These are phyloP conservation scores for Rugosomyces carneus DNA, from an alignment of 1,284 basidiomycete genomes.

Conservation along the genomic window DNA sequence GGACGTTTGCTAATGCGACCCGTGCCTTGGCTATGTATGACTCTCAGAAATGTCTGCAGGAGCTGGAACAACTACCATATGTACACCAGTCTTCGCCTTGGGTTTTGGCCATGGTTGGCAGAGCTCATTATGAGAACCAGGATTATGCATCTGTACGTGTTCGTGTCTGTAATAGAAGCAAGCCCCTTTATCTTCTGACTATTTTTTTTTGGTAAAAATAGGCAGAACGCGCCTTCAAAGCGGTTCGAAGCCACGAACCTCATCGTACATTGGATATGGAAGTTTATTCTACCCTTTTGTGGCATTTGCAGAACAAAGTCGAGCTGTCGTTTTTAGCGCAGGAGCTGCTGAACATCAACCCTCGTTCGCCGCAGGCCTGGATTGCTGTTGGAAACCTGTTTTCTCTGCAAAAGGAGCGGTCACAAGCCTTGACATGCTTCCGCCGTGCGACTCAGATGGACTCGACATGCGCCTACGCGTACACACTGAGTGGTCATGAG, in stretches of 20 bases:
- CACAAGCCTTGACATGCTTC: conserved; percentile 89
- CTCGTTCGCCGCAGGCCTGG: conserved; percentile 85
- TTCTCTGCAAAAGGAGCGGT: conserved; percentile 85
- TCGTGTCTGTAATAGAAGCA: conserved; percentile 8
- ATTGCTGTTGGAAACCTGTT: conserved; percentile 93
- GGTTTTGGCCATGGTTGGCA: conserved; percentile 77
- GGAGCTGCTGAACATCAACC: conserved; percentile 76
- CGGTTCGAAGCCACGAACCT: conserved; percentile 74
- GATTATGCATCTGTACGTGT: conserved; percentile 79
- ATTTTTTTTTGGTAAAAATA: conserved; percentile 29
- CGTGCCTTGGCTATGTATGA: conserved; percentile 72
- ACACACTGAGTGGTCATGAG: conserved; percentile 92
- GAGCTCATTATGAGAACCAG: conserved; percentile 81
- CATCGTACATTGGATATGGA: conserved; percentile 89
- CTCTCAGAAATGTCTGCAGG: conserved; percentile 65
- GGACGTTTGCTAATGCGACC: conserved; percentile 74
- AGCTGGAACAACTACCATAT: conserved; percentile 72
- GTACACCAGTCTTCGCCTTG: conserved; percentile 70
- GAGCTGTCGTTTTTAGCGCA: conserved; percentile 87
- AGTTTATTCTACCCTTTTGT: conserved; percentile 87
- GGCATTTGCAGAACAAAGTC: conserved; percentile 82
- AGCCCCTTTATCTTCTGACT: conserved; percentile 23
- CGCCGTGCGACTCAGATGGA: conserved; percentile 81
- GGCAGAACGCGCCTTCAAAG: conserved; percentile 85
- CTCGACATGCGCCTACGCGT: conserved; percentile 83